Base-by-base conservation (phyloP, 2,329 filamentous ascomycete species). In the Mycosphaerella sp. region DNA sequence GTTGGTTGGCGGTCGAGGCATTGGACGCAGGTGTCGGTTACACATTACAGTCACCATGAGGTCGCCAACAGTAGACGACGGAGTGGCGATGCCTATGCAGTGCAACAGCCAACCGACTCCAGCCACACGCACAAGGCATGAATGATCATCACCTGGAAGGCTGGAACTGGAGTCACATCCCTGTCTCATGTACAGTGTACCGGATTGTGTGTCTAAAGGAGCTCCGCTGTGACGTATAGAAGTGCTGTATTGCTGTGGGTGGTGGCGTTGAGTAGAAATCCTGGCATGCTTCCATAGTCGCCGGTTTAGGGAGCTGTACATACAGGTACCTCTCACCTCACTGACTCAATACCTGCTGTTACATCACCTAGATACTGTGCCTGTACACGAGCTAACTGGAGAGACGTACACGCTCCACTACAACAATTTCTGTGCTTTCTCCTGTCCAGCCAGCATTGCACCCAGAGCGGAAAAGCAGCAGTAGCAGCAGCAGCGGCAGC, bases 151-250 rank as follows among this genome's bases (percentile, higher is more conserved):
- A 21, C 21, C 21, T 17, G 14, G 14, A 17, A 17, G 14, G 14
- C 14, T 17, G 14, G 14, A 17, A 17, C 14, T 45, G 45, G 34
- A 12, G 31, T 36, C 8, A 5, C 14, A 50, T 50, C 50, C 54
- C 54, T 56, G 51, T 48, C 48, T 53, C 31, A 26, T 47, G 51
- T 43, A 46, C 51, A 21, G 21, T 4, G 21, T 21, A 21, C 21
- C 51, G 51, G 51, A 41, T 53, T 53, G 36, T 26, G 9, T 43
- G 12, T 53, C 10, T 6, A 48, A 38, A 38, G 31, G 29, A 31
- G 44, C 38, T 48, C 51, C 51, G 51, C 51, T 53, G 41, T 53
- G 51, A 53, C 51, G 51, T 53, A 53, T 29, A 21, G 36, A 8
- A 6, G 34, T 29, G 6, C 26, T 29, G 26, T 29, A 6, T 21